Evolutionary conservation across 2,329 filamentous ascomycete genomes (phyloP).

Genomic region (Aspergillus tamarii): DNA sequence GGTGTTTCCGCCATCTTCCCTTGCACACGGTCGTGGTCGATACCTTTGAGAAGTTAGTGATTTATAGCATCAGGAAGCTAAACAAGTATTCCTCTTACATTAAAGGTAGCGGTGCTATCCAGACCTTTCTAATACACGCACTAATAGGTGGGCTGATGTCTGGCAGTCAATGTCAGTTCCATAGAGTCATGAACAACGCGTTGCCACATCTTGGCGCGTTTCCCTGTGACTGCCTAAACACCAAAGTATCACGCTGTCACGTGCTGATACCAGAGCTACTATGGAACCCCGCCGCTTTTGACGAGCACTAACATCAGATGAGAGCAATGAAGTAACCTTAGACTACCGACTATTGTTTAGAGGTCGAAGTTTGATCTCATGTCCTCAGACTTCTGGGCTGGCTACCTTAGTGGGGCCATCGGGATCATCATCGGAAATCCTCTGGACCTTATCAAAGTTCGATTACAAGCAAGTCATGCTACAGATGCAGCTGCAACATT

Average conservation of each 20-base stretch:
- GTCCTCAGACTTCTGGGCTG: constrained; percentile 92
- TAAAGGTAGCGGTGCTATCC: neutral
- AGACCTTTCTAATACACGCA: neutral
- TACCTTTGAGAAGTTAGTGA: constrained; percentile 38
- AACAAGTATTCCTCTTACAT: constrained; percentile 15
- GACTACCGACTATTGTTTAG: neutral
- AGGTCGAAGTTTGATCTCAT: constrained; percentile 48
- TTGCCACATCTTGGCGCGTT: constrained; percentile 21
- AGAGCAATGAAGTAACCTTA: neutral
- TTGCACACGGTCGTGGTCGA: constrained; percentile 37
- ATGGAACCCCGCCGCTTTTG: neutral
- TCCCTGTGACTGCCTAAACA: constrained; percentile 28
- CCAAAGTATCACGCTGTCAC: constrained; percentile 39
- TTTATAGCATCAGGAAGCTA: neutral
- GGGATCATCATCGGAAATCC: constrained; percentile 91
- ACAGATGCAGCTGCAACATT: constrained; percentile 28
- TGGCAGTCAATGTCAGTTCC: constrained; percentile 6
- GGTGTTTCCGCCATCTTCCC: constrained; percentile 50
- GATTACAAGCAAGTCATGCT: constrained; percentile 67
- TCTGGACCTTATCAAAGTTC: constrained; percentile 77
- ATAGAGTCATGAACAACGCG: constrained; percentile 25
- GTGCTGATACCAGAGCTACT: constrained; percentile 23
- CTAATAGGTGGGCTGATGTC: neutral
- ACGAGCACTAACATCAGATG: neutral
- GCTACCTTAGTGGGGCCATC: constrained; percentile 82